A percentile compares a stretch with the other conserved stretches of the same genome.
These are phyloP conservation scores for Trichoderma hamatum DNA, from an alignment of 2,329 filamentous ascomycete genomes.

Conservation along the genomic window DNA sequence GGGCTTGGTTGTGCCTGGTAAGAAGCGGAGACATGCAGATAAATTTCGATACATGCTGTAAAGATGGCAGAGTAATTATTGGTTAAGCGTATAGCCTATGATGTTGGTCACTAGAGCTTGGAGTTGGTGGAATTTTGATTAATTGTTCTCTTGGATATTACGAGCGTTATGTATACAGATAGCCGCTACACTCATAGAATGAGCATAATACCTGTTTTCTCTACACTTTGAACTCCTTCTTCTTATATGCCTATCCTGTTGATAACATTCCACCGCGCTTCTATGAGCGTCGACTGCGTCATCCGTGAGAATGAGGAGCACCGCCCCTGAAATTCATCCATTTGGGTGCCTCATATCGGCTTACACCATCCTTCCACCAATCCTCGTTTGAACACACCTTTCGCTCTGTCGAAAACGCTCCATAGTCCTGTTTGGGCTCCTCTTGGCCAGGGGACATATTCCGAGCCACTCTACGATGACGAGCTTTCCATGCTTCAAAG, in stretches of 20 bases:
- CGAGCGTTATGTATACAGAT: background rate
- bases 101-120: constrained; percentile 1
- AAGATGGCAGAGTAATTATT: constrained; percentile 9
- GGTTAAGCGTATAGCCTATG: background rate
- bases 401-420: constrained; percentile 34
- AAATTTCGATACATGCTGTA: constrained; percentile 54
- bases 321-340: constrained; percentile 37
- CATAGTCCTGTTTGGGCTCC: constrained; percentile 34
- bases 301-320: background rate
- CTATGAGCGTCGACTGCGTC: background rate
- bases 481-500: constrained; percentile 37
- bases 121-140: constrained; percentile 8
- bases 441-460: constrained; percentile 31
- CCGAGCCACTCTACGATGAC: background rate
- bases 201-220: constrained; percentile 11
- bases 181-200: constrained; percentile 13
- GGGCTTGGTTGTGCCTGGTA: constrained; percentile 43
- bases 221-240: background rate
- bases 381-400: constrained; percentile 34
- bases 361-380: constrained; percentile 44
- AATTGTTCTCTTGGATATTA: constrained; percentile 10
- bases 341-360: constrained; percentile 38
- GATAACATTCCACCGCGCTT: background rate
- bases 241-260: background rate
- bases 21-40: constrained; percentile 31